Base-by-base conservation (phyloP, 192 early-diverging fungal species). In the Coemansia biformis region DNA sequence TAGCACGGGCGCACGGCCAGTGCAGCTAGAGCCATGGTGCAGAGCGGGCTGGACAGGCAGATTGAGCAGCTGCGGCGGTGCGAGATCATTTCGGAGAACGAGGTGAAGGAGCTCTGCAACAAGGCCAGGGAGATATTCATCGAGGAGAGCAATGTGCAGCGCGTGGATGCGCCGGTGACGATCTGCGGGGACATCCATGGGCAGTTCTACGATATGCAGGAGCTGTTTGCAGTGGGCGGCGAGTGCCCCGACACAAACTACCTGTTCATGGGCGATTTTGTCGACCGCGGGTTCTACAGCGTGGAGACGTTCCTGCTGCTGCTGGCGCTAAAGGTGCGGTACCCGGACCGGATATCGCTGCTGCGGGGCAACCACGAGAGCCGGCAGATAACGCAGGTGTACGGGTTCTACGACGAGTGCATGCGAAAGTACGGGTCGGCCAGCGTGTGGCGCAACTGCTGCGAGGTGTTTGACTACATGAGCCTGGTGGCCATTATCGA, bases 341-440 rank as follows among this genome's bases (percentile, higher is more conserved):
- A 89, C 76, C 83, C 85, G n/a, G 90, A 98, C 64, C 82, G 91
- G 45, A 92, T 98, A 31, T 91, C 90, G 19, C 75, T 96, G 38
- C 81, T 96, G 58, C 84, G 92, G 26, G 92, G 92, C 54, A 96
- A 96, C 78, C 90, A 93, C 73, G 90, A 94, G 72, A 83, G 80
- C 41, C 60, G 91, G 51, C 92, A 96, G 65, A 93, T 95, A 50
- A 96, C 90, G n/a, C 93, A 96, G 72, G 93, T 98, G 17, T 98
- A 98, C 65, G 93, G 93, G 38, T 95, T 98, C 59, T 96, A 98
- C 63, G 95, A 98, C 63, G 92, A 96, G 58, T 96, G 91, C 65
- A 72, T 93, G 69, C 83, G 90, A 51, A 96, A 96, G 70, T 96
- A 90, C 76, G 96, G 92, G 18, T 92, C 91, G 11, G 86, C 88